Conservation (phyloP, 202 grass and related monocot species). For the Elaeis oleifera region DNA sequence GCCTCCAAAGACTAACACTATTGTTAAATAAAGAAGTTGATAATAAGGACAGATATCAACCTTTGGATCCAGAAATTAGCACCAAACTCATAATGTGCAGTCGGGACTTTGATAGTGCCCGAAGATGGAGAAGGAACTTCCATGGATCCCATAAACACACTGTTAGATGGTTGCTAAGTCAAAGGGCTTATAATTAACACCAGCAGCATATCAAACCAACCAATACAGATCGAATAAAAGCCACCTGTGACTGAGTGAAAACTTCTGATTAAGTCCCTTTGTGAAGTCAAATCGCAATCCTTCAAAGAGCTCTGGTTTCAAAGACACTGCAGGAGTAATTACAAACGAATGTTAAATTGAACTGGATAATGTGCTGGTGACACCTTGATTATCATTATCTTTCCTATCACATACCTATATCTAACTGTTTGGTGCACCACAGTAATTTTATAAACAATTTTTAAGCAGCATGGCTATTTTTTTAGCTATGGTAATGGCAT, state of each 20-base stretch:
- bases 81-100: slow-evolving; percentile 49
- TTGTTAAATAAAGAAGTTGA: neutral
- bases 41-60: slow-evolving; percentile 22
- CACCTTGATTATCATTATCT: no score
- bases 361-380: no score
- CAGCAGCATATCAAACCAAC: neutral
- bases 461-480: no score
- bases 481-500: no score
- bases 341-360: neutral
- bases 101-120: slow-evolving; percentile 49
- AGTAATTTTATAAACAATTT: no score
- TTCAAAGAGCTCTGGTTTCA: slow-evolving; percentile 51
- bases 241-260: slow-evolving; percentile 57
- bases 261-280: slow-evolving; percentile 37
- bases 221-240: neutral
- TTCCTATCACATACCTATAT: no score
- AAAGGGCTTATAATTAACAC: neutral
- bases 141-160: slow-evolving; percentile 42
- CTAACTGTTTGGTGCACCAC: no score
- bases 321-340: slow-evolving; percentile 5
- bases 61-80: slow-evolving; percentile 54
- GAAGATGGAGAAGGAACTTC: slow-evolving; percentile 42
- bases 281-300: slow-evolving; percentile 42
- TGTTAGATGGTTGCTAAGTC: neutral
- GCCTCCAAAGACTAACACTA: neutral